Conservation (phyloP, 257 asterid species). For the Eucommia ulmoides region DNA sequence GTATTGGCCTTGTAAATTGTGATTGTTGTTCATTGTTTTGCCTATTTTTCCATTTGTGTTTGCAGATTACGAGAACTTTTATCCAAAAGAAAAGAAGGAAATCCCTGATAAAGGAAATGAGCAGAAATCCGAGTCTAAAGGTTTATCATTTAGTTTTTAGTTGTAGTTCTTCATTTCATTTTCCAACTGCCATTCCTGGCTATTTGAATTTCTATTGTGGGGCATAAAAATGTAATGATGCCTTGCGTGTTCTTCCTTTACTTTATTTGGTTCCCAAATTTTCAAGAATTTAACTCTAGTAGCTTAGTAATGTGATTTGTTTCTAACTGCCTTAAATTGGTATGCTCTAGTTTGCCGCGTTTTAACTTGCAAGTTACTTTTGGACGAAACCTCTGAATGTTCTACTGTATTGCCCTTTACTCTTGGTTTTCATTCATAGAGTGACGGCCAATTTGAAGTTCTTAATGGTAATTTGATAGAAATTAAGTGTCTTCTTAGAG, state of each 20-base stretch:
- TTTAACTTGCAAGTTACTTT: no score
- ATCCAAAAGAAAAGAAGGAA: constrained; percentile 46
- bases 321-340: no score
- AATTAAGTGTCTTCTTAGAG: no score
- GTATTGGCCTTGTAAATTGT: background rate
- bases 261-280: background rate
- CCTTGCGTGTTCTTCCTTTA: background rate
- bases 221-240: background rate
- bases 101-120: constrained; percentile 36
- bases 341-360: no score
- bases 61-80: constrained; percentile 52
- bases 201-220: background rate
- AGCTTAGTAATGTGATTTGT: no score
- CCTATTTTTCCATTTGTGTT: background rate
- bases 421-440: no score
- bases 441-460: no score
- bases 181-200: background rate
- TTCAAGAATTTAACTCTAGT: background rate
- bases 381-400: no score
- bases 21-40: background rate
- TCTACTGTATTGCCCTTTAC: no score
- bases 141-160: no score
- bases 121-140: constrained; percentile 54
- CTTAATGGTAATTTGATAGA: no score
- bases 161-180: background rate